phyloP scores from a whole-genome alignment of 2,329 filamentous ascomycete species.

The Aureobasidium musti region DNA sequence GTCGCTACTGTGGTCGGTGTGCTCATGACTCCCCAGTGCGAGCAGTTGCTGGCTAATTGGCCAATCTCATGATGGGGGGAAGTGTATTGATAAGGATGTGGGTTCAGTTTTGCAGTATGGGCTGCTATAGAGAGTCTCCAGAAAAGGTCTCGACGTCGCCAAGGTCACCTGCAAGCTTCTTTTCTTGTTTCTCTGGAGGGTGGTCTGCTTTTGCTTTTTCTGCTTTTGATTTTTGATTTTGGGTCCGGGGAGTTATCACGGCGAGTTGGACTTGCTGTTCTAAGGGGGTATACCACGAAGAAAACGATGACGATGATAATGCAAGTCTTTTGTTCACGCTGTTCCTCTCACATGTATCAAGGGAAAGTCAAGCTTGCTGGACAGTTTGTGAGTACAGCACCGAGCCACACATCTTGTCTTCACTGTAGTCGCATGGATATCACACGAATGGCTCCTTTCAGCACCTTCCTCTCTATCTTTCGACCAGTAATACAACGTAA shows the following conservation, averaged over 20 bases:
- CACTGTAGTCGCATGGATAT: too few species aligned
- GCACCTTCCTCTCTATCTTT: too few species aligned
- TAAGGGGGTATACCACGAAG: not conserved
- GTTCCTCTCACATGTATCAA: not conserved
- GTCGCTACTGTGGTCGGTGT: slow-evolving; percentile 7
- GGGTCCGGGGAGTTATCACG: not conserved
- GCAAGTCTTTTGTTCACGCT: not conserved
- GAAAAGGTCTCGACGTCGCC: not conserved
- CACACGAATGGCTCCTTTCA: too few species aligned
- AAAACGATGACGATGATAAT: not conserved
- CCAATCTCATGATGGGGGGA: not conserved
- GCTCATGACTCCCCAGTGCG: slow-evolving; percentile 23
- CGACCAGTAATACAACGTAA: too few species aligned
- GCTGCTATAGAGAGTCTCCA: not conserved
- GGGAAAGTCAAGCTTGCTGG: not conserved
- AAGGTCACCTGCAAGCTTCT: not conserved
- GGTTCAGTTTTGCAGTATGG: not conserved
- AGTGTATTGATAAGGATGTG: not conserved
- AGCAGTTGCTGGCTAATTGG: slow-evolving; percentile 6
- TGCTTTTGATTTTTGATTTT: not conserved
- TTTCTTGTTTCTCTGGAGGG: not conserved
- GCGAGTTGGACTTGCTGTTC: not conserved
- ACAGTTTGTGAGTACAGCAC: too few species aligned
- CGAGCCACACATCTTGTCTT: too few species aligned
- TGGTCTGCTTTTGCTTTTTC: not conserved